Evolutionary conservation across 2,329 filamentous ascomycete species (phyloP), one percentile per base, ranked within the genome.

Genomic region (Fusarium pseudocircinatum): DNA sequence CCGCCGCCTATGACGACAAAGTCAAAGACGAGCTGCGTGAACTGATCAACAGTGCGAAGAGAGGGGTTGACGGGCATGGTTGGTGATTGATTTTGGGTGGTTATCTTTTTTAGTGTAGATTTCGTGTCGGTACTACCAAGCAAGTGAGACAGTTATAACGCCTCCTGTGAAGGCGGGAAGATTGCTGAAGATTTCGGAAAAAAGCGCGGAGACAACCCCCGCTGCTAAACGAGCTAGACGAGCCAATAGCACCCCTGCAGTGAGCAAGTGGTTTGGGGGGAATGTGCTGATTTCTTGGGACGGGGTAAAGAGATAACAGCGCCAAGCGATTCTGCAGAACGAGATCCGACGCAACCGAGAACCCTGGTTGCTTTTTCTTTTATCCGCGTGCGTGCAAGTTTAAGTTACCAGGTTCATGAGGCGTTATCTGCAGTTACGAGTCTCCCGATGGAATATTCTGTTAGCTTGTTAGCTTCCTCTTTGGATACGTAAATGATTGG

Each of bases 1-100:
- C 87, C 88, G 40, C 88, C 88, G 37, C 88, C 88, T 28, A 89
- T 78, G 63, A 90, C 76, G 43, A 89, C 71, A 62, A 79, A 83
- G 67, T 81, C 78, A 43, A 80, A 82, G 32, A 44, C 28, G 14
- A 62, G 74, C 6, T 62, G 60, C 22, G 62, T 63, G 56, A 82
- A 82, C 18, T 72, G 73, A 26, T 77, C 76, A 7, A 64, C 47
- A 15, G 40, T 63, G 44, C 61, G 42, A 30, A 60, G 36, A 39
- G 57, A 43, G 44, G 30, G 47, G 11, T 49, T 20, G 28, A n/a
- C 30, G 12, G n/a, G 37, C 75, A 74, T 77, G 56, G 28, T 18
- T 30, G 50, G 10, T 47, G 47, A 28, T 56, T 37, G n/a, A 52
- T 42, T 28, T 44, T 39, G 39, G 28, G n/a, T 26, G 12, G 14